A percentile compares a stretch with the other conserved stretches of the same genome.
Evolutionary conservation across 192 early-diverging fungal species (phyloP).

Genomic region (Linnemannia elongata): DNA sequence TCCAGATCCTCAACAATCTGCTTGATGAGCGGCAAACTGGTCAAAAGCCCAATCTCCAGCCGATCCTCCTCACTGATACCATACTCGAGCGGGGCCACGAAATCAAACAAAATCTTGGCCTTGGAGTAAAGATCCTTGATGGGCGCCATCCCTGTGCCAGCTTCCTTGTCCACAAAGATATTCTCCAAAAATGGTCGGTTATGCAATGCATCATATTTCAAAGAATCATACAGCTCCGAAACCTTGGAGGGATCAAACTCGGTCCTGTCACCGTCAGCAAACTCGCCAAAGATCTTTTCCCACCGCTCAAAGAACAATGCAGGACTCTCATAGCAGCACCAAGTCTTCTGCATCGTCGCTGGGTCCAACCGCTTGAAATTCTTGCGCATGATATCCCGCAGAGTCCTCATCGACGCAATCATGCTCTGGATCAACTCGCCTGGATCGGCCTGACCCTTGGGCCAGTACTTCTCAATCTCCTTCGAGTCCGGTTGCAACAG

Average conservation of each 20-base stretch:
- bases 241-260: constrained; percentile 87
- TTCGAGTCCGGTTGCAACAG: constrained; percentile 57
- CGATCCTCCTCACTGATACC: constrained; percentile 89
- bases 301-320: constrained; percentile 92
- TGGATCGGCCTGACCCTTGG: constrained; percentile 55
- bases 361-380: constrained; percentile 78
- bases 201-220: constrained; percentile 98
- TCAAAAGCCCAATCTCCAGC: constrained; percentile 86
- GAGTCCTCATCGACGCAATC: constrained; percentile 74
- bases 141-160: constrained; percentile 23
- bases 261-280: constrained; percentile 68
- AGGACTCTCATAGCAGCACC: constrained; percentile 94
- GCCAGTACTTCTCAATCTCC: constrained; percentile 59
- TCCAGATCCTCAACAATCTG: constrained; percentile 85
- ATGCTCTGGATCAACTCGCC: constrained; percentile 73
- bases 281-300: constrained; percentile 95
- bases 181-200: constrained; percentile 90
- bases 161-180: constrained; percentile 68
- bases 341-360: constrained; percentile 76
- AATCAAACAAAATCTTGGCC: constrained; percentile 92
- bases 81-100: constrained; percentile 94
- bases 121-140: constrained; percentile 81
- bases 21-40: constrained; percentile 79
- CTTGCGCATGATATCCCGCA: constrained; percentile 81
- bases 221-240: constrained; percentile 93